Evolutionary conservation across 306 rosid genomes (phyloP), one percentile per base, ranked within the genome.

Genomic region (Calophaca sinica): DNA sequence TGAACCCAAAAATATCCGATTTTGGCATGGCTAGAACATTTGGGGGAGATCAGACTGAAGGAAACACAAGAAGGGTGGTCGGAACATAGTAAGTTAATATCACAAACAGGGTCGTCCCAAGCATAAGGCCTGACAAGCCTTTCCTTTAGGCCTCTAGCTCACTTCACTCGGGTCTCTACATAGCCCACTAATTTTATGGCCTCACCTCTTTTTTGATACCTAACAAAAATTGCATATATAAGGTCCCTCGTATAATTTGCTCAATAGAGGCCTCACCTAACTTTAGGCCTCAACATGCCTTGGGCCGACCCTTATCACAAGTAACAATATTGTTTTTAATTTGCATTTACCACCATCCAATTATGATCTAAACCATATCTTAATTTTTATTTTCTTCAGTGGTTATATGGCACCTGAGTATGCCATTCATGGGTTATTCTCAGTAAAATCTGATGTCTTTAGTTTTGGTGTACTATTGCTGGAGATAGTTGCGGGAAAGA

Each of bases 351-450:
- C 36, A 60, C 53, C n/a, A 29, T 9, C 38, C 35, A n/a, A n/a
- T 51, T 6, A 28, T 15, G 6, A 61, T 70, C 58, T 72, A 12
- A 13, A 31, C 10, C 28, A 3, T 14, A n/a, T 14, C 50, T 39
- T 33, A 46, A 60, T 51, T 33, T 33, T 33, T 20, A 0, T 29
- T 63, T 77, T 60, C 3, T 82, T 5, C 46, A 78, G 86, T 42
- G 90, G 93, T 38, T 88, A 88, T 5, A 88, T 88, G 92, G 89
- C 92, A 79, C 92, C 92, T 0, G 92, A 88, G 58, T 88, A 86
- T 71, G 92, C 89, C 2, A 73, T 70, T 2, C 80, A 88, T 63
- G 92, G 92, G 0, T 36, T 76, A 49, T 88, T 88, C 74, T 88
- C 93, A 5, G 51, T 82, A 1, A 88, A 82, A 66, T 76, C 82